Evolutionary conservation across 768 basidiomycete genomes (phyloP), one percentile per base, ranked within the genome.

Genomic region (Mycena polygramma): DNA sequence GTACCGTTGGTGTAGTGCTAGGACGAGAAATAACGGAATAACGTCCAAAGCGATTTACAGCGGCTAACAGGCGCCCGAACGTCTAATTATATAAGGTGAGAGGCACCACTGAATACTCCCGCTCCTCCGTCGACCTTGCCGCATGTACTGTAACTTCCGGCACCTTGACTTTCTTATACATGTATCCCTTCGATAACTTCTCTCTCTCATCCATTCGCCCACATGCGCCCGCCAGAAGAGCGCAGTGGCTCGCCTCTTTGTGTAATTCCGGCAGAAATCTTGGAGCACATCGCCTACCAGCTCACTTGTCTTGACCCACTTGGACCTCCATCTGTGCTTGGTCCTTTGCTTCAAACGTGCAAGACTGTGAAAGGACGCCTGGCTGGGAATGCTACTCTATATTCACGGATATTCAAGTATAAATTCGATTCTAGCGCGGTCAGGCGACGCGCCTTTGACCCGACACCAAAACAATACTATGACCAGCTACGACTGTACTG

Each of bases 351-450:
- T 55, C 78, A 78, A 37, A 78, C 86, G 6, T 89, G 82, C 66
- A 80, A 71, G 3, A 65, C 75, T 54, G 73, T 92, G 22, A 64
- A 88, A 74, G 13, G 57, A 39, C 60, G 73, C 0, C 84, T 91
- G 72, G 62, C 39, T 7, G 57, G 57, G 26, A 78, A 81, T 57
- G 77, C 78, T 9, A 66, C 80, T 24, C 85, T 93, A 62, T 88
- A 86, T 70, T 83, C 88, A 0, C 79, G 82, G 39, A 84, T 94
- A 9, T 93, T 89, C 75, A 80, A 81, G 17, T 65, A 77, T 76
- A 86, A 83, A 75, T 93, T 93, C 80, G 92, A 93, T 77, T 59
- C 71, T 2, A 78, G 79, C 30, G 88, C 92, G 0, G 80, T 88
- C 51, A 39, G 69, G 1, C 86, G 93, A 26, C 84, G 93, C 51